A percentile compares a stretch with the other conserved stretches of the same genome.
Conservation (phyloP, 306 rosid species). For the Vicia sativa region DNA sequence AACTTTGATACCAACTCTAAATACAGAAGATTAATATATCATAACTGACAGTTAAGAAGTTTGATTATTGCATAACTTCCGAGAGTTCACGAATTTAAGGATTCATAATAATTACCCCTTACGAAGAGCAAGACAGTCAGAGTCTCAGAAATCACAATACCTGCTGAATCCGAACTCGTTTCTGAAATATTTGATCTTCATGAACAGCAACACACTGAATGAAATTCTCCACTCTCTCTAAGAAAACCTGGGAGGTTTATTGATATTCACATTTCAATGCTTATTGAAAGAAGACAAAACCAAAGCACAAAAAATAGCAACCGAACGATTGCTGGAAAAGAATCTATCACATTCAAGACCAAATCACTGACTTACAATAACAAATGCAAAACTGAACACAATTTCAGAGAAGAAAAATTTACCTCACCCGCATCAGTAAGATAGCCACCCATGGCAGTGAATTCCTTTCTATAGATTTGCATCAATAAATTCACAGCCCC, state of each 20-base stretch:
- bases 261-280: conserved; percentile 31
- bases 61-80: conserved; percentile 23
- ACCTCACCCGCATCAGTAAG: conserved; percentile 99
- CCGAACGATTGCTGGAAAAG: conserved; percentile 15
- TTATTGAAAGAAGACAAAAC: conserved; percentile 19
- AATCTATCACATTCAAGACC: conserved; percentile 15
- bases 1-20: conserved; percentile 27
- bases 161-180: conserved; percentile 91
- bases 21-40: conserved; percentile 25
- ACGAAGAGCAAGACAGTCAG: not conserved
- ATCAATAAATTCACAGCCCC: conserved; percentile 94
- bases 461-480: conserved; percentile 90
- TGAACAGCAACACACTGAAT: conserved; percentile 74
- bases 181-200: conserved; percentile 92
- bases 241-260: conserved; percentile 58
- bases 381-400: conserved; percentile 3
- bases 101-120: conserved; percentile 12
- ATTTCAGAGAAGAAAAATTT: conserved; percentile 42
- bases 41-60: conserved; percentile 8
- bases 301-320: conserved; percentile 29
- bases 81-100: conserved; percentile 5
- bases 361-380: conserved; percentile 20
- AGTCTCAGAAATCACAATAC: conserved; percentile 44
- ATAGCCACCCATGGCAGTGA: conserved; percentile 92
- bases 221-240: conserved; percentile 89